Evolutionary conservation across 805 yeast species (phyloP).

Genomic region (Metschnikowia continentalis): DNA sequence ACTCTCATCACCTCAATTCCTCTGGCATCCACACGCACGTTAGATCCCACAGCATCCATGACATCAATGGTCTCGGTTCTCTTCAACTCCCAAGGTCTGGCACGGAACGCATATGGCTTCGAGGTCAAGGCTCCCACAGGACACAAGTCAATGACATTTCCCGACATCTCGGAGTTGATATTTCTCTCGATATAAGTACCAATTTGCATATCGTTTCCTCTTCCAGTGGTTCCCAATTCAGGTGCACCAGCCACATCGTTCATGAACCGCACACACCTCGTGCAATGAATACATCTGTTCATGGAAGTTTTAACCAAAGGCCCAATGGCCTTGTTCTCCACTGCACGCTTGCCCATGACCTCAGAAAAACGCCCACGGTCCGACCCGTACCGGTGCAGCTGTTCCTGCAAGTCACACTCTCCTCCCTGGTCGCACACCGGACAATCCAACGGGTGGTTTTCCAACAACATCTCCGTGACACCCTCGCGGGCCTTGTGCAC

Average conservation of each 20-base stretch:
- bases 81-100: slow-evolving; percentile 91
- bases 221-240: slow-evolving; percentile 82
- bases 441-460: slow-evolving; percentile 89
- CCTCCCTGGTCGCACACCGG: slow-evolving; percentile 95
- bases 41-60: slow-evolving; percentile 77
- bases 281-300: slow-evolving; percentile 92
- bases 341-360: slow-evolving; percentile 81
- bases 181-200: slow-evolving; percentile 86
- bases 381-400: slow-evolving; percentile 73
- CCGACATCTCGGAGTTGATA: slow-evolving; percentile 79
- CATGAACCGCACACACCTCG: slow-evolving; percentile 84
- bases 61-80: slow-evolving; percentile 85
- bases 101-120: slow-evolving; percentile 88
- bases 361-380: slow-evolving; percentile 85
- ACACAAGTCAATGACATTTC: slow-evolving; percentile 82
- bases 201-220: slow-evolving; percentile 90
- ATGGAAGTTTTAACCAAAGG: slow-evolving; percentile 85
- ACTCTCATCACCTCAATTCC: slow-evolving; percentile 87
- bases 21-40: slow-evolving; percentile 78
- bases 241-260: slow-evolving; percentile 93
- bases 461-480: slow-evolving; percentile 82
- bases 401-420: slow-evolving; percentile 90
- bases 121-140: slow-evolving; percentile 91
- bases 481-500: slow-evolving; percentile 83
- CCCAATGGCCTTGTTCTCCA: slow-evolving; percentile 86